These are phyloP conservation scores for Phytopythium aichiense DNA, from an alignment of 352 stramenopile species.

Conservation along the genomic window DNA sequence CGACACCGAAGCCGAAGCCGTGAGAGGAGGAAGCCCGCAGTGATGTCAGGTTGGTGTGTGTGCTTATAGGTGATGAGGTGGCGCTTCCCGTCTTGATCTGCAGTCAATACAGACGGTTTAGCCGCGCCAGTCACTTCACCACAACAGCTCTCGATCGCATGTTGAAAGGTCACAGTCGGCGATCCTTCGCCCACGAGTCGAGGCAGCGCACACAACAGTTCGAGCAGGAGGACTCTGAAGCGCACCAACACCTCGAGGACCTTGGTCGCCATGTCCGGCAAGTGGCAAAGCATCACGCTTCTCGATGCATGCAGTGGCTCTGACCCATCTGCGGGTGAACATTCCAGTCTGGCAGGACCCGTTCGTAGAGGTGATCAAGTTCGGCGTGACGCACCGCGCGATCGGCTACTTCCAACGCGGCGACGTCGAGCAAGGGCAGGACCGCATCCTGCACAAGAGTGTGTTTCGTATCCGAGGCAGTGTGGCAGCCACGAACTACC, in stretches of 20 bases:
- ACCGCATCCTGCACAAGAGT: constrained; percentile 69
- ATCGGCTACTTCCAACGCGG: constrained; percentile 55
- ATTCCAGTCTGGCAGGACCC: constrained; percentile 76
- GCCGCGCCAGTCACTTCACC: not conserved
- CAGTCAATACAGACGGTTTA: not conserved
- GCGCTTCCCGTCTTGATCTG: not conserved
- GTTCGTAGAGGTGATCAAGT: constrained; percentile 84
- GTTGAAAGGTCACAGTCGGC: constrained; percentile 6
- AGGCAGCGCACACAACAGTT: not conserved
- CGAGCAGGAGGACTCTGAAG: not conserved
- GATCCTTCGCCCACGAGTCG: constrained; percentile 4
- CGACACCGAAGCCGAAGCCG: constrained; percentile 33
- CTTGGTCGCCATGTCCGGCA: not conserved
- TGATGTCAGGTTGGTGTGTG: not conserved
- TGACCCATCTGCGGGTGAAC: not conserved
- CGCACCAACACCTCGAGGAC: not conserved
- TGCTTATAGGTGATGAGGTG: not conserved
- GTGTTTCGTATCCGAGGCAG: constrained; percentile 71
- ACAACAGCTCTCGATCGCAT: not conserved
- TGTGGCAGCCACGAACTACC: constrained; percentile 70
- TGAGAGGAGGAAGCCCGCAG: not conserved
- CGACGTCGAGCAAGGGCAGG: constrained; percentile 65
- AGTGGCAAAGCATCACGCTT: not conserved
- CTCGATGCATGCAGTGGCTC: not conserved
- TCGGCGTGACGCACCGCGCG: constrained; percentile 51